These are phyloP conservation scores for Apostasia shenzhenica DNA, from an alignment of 106 monocot species.

Conservation along the genomic window DNA sequence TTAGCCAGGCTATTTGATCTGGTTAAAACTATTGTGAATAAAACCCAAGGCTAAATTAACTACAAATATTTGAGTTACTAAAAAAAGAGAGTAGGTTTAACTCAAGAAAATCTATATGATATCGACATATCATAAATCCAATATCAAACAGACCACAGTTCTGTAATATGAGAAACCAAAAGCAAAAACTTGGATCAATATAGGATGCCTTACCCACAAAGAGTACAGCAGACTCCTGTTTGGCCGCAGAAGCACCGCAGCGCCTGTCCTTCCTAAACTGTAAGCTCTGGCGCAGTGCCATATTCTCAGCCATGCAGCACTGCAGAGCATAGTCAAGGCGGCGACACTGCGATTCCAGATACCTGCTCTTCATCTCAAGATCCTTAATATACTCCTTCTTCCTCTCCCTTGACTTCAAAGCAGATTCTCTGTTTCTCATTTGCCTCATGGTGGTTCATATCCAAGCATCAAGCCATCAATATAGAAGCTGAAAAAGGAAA, in stretches of 20 bases:
- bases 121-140: not conserved
- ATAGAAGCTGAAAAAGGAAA: not conserved
- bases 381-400: constrained; percentile 79
- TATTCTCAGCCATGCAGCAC: constrained; percentile 65
- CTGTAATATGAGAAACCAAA: not conserved
- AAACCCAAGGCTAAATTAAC: no score
- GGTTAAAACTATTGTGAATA: no score
- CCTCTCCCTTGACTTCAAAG: constrained; percentile 94
- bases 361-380: constrained; percentile 77
- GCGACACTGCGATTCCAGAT: constrained; percentile 66
- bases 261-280: constrained; percentile 38
- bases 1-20: no score
- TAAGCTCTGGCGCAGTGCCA: constrained; percentile 56
- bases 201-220: constrained; percentile 57
- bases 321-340: constrained; percentile 65
- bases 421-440: constrained; percentile 45
- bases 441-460: not conserved
- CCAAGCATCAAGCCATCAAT: not conserved
- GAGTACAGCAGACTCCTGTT: constrained; percentile 99
- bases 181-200: not conserved
- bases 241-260: constrained; percentile 43
- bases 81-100: no score
- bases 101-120: not conserved
- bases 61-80: no score
- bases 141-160: not conserved